phyloP scores from a whole-genome alignment of 2,329 filamentous ascomycete species.

The Harringtonia aguacate region DNA sequence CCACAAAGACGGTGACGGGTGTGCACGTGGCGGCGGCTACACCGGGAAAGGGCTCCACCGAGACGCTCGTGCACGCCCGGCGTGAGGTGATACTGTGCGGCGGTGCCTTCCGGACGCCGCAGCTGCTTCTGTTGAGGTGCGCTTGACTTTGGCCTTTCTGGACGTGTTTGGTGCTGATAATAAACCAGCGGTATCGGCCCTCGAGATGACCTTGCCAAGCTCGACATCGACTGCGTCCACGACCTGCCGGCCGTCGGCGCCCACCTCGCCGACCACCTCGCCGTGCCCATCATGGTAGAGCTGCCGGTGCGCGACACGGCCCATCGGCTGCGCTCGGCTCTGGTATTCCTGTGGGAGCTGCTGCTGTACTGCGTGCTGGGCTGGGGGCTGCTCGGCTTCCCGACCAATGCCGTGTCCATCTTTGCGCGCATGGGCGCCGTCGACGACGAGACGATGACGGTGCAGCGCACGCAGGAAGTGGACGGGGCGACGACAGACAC shows the following conservation, averaged over 20 bases:
- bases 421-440: constrained; percentile 17
- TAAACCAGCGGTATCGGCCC: constrained; percentile 23
- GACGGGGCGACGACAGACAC: constrained; percentile 7
- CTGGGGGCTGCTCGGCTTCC: constrained; percentile 14
- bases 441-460: constrained; percentile 17
- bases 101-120: constrained; percentile 18
- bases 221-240: constrained; percentile 14
- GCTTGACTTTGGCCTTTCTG: no score
- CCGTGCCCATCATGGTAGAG: constrained; percentile 17
- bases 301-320: constrained; percentile 16
- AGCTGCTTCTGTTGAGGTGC: constrained; percentile 20
- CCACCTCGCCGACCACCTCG: constrained; percentile 18
- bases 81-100: constrained; percentile 21
- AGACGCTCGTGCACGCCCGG: constrained; percentile 14
- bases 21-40: constrained; percentile 13
- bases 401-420: constrained; percentile 13
- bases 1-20: constrained; percentile 13
- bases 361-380: constrained; percentile 19
- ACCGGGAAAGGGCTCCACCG: neutral
- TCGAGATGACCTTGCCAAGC: constrained; percentile 8
- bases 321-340: constrained; percentile 11
- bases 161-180: neutral
- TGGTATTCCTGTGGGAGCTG: constrained; percentile 17
- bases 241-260: constrained; percentile 18
- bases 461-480: constrained; percentile 4